A percentile compares a stretch with the other conserved stretches of the same genome.
Conservation (phyloP, 2,329 filamentous ascomycete genomes). For the Leptographium procerum region DNA sequence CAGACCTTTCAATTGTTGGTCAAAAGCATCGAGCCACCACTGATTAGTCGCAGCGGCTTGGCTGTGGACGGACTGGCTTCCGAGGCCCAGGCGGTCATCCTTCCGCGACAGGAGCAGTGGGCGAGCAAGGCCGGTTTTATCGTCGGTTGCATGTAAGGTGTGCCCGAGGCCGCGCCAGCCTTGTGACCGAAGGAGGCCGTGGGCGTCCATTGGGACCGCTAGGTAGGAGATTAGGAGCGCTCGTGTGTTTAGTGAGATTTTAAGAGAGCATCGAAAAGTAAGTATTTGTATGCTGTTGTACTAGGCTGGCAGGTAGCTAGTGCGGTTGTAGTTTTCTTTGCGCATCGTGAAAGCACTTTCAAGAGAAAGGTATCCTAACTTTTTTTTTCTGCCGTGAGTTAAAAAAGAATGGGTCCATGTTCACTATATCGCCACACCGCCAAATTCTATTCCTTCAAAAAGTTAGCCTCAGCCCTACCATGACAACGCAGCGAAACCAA, state of each 20-base stretch:
- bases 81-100: constrained; percentile 68
- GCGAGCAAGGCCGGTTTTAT: constrained; percentile 65
- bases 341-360: not conserved
- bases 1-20: constrained; percentile 75
- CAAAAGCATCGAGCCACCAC: constrained; percentile 96
- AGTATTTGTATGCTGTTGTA: not conserved
- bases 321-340: not conserved
- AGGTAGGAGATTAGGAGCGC: not conserved
- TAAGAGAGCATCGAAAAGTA: not conserved
- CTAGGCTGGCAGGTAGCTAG: not conserved
- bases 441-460: not conserved
- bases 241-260: not conserved
- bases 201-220: constrained; percentile 57
- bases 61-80: constrained; percentile 56
- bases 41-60: constrained; percentile 61
- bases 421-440: not conserved
- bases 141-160: constrained; percentile 66
- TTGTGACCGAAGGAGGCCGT: constrained; percentile 70
- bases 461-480: too few species aligned
- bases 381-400: not conserved
- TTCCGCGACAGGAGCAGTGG: constrained; percentile 78
- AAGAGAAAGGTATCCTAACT: not conserved
- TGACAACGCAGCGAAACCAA: too few species aligned
- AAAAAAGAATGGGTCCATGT: not conserved
- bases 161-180: constrained; percentile 87